A percentile compares a stretch with the other conserved stretches of the same genome.
phyloP scores from a whole-genome alignment of 129 eudicot genomes.

The Chrysanthemum seticuspe region DNA sequence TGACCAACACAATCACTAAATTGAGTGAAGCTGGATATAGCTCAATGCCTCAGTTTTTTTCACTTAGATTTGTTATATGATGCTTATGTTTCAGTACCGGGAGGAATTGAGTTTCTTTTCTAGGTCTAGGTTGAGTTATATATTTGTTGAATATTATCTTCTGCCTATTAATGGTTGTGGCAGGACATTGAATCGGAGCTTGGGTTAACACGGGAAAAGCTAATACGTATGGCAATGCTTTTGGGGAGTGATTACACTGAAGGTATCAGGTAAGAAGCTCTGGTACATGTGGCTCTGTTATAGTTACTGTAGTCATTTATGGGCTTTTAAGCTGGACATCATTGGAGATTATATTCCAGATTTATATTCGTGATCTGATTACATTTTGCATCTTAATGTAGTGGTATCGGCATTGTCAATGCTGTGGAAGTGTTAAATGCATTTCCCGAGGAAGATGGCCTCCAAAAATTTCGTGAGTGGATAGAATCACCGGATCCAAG shows the following conservation, averaged over 20 bases:
- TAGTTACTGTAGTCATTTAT: neutral
- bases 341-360: neutral
- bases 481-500: constrained; percentile 93
- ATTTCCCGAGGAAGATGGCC: constrained; percentile 90
- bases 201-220: constrained; percentile 74
- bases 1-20: neutral
- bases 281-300: neutral
- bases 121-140: neutral
- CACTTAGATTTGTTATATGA: too few relatives aligned
- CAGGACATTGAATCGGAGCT: constrained; percentile 95
- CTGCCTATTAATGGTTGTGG: constrained; percentile 7
- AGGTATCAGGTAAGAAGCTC: constrained; percentile 70
- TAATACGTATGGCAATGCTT: constrained; percentile 90
- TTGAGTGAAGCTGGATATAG: neutral
- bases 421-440: constrained; percentile 97
- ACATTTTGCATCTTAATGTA: constrained; percentile 24
- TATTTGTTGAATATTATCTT: constrained; percentile 4
- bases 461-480: constrained; percentile 87
- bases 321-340: too few relatives aligned
- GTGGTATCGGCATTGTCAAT: constrained; percentile 97
- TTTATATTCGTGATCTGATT: neutral
- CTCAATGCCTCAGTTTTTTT: too few relatives aligned
- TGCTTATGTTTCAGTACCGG: too few relatives aligned
- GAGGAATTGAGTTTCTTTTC: too few relatives aligned
- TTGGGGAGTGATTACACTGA: constrained; percentile 98